These are phyloP conservation scores for Mortierella sp. DNA, from an alignment of 371 early-diverging fungal genomes.

Conservation along the genomic window DNA sequence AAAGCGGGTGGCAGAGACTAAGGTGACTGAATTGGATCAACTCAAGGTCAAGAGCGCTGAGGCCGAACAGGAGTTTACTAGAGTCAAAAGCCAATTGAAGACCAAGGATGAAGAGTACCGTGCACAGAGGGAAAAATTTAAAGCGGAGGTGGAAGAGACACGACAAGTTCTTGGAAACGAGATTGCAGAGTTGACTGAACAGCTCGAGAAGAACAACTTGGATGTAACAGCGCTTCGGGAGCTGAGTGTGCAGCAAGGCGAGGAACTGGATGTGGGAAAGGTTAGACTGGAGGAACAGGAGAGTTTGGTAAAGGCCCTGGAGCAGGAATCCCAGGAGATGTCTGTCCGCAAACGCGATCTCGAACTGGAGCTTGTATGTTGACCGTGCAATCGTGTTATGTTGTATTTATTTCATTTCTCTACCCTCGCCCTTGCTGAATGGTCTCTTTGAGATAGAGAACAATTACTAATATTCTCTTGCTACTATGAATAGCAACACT, in stretches of 20 bases:
- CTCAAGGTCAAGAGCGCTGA: conserved; percentile 46
- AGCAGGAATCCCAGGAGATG: conserved; percentile 21
- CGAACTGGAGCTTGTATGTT: conserved; percentile 35
- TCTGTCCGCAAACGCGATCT: conserved; percentile 15
- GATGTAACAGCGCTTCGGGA: not conserved
- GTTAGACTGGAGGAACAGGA: conserved; percentile 4
- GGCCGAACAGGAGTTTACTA: conserved; percentile 34
- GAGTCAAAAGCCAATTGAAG: conserved; percentile 57
- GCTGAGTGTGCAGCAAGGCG: not conserved
- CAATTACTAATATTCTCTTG: not conserved
- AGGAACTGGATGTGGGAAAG: conserved; percentile 13
- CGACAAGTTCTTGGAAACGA: conserved; percentile 22
- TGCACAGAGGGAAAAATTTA: conserved; percentile 51
- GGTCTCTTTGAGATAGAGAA: not conserved
- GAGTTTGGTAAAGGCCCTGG: conserved; percentile 2
- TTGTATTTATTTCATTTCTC: not conserved
- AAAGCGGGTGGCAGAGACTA: conserved; percentile 52
- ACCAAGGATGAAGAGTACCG: conserved; percentile 50
- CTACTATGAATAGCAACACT: conserved; percentile 22
- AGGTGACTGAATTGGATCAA: conserved; percentile 57
- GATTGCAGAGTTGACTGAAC: conserved; percentile 24
- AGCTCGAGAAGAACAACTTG: conserved; percentile 11
- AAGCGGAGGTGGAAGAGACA: conserved; percentile 64
- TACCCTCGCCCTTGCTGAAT: not conserved
- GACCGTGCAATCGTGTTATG: not conserved